A percentile compares a stretch with the other conserved stretches of the same genome.
These are phyloP conservation scores for Pseudonitzschia multiseries DNA, from an alignment of 108 stramenopile genomes.

Conservation along the genomic window DNA sequence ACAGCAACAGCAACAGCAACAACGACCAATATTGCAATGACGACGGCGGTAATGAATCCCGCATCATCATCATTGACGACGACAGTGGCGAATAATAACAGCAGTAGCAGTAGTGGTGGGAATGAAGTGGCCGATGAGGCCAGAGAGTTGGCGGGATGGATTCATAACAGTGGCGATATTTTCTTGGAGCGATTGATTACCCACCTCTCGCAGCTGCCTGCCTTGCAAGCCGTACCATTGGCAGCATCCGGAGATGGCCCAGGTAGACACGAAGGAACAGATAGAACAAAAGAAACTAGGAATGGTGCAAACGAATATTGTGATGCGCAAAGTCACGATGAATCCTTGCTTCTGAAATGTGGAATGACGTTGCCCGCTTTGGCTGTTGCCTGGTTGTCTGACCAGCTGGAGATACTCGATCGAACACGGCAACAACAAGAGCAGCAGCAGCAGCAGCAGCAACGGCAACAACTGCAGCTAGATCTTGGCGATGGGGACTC, in stretches of 20 bases:
- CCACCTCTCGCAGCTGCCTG: constrained; percentile 30
- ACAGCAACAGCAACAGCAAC: too few relatives aligned
- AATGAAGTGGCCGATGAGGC: background rate
- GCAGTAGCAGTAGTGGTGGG: background rate
- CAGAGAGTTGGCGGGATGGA: constrained; percentile 13
- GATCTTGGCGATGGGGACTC: background rate
- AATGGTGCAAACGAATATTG: background rate
- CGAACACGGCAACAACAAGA: background rate
- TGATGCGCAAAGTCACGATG: background rate
- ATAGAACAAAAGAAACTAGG: background rate
- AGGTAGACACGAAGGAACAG: background rate
- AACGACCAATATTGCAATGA: background rate
- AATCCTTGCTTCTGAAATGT: background rate
- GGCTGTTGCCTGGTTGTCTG: constrained; percentile 72
- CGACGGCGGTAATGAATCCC: background rate
- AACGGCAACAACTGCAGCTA: background rate
- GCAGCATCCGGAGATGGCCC: background rate
- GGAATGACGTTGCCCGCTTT: constrained; percentile 74
- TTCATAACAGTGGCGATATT: constrained; percentile 21
- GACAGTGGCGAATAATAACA: background rate
- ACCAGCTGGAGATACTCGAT: constrained; percentile 35
- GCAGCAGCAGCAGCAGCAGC: background rate
- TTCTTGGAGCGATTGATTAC: constrained; percentile 34
- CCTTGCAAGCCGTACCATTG: background rate
- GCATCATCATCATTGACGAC: background rate